A percentile compares a stretch with the other conserved stretches of the same genome.
Conservation (phyloP, 257 asterid species). For the Capsicum rhomboideum region DNA sequence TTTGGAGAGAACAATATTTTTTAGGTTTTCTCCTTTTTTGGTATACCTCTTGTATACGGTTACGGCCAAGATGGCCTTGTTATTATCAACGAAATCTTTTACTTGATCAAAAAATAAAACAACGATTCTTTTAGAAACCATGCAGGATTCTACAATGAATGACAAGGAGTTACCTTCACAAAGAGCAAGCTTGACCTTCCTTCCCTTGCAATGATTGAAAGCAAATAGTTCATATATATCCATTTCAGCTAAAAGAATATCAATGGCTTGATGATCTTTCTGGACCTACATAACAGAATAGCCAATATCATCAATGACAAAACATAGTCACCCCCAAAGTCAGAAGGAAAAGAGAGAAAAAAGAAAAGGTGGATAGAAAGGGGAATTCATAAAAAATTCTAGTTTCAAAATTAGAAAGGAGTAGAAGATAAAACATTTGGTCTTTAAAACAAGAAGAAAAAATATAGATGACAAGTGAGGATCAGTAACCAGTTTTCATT, state of each 20-base stretch:
- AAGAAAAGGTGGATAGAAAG: neutral
- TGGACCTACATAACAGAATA: constrained; percentile 23
- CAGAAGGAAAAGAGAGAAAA: neutral
- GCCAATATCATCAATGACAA: neutral
- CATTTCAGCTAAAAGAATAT: constrained; percentile 93
- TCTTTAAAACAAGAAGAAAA: neutral
- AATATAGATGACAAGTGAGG: neutral
- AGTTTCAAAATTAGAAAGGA: neutral
- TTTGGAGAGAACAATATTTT: too few species aligned
- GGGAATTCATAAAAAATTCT: neutral
- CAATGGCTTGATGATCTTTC: constrained; percentile 88
- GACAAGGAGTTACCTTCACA: constrained; percentile 62
- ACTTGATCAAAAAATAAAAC: too few species aligned
- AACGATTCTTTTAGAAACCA: neutral
- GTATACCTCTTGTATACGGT: too few species aligned
- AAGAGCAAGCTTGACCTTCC: constrained; percentile 95
- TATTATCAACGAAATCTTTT: too few species aligned
- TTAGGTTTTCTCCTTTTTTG: too few species aligned
- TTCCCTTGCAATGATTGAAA: constrained; percentile 91
- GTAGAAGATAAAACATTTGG: neutral
- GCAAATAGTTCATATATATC: constrained; percentile 97
- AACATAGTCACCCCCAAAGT: neutral
- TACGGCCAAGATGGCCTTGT: too few species aligned
- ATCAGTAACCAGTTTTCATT: neutral
- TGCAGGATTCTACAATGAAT: neutral